phyloP scores from a whole-genome alignment of 257 asterid genomes.

The Ehretia macrophylla region DNA sequence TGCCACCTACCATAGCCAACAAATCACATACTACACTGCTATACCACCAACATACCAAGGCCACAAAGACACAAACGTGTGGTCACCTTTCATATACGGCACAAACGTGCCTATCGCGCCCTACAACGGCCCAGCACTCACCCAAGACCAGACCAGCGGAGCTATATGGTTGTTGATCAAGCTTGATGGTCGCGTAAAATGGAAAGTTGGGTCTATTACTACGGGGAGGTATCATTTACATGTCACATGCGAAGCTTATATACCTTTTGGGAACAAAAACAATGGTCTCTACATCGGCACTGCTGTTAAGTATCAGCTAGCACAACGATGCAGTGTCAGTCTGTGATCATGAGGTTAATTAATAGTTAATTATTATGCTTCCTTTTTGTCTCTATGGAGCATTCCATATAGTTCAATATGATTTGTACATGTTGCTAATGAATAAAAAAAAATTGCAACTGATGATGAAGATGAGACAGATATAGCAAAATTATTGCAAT shows the following conservation, averaged over 20 bases:
- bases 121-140: slow-evolving; percentile 50
- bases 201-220: slow-evolving; percentile 63
- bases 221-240: slow-evolving; percentile 74
- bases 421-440: slow-evolving; percentile 25
- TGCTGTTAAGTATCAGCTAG: slow-evolving; percentile 68
- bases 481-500: slow-evolving; percentile 4
- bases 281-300: slow-evolving; percentile 36
- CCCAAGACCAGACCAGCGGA: slow-evolving; percentile 52
- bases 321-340: slow-evolving; percentile 53
- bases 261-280: slow-evolving; percentile 45
- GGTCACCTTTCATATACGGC: slow-evolving; percentile 81
- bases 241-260: slow-evolving; percentile 59
- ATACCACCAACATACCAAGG: slow-evolving; percentile 79
- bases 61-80: slow-evolving; percentile 65
- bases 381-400: neutral
- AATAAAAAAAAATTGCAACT: slow-evolving; percentile 1
- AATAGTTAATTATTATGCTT: neutral
- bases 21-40: slow-evolving; percentile 63
- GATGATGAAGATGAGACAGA: neutral
- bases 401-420: neutral
- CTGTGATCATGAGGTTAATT: slow-evolving; percentile 31
- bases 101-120: slow-evolving; percentile 76
- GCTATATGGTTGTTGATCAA: slow-evolving; percentile 40
- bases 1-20: slow-evolving; percentile 66
- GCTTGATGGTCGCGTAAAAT: slow-evolving; percentile 58